Evolutionary conservation across 306 rosid genomes (phyloP), one percentile per base, ranked within the genome.

Genomic region (Crotalaria pallida): DNA sequence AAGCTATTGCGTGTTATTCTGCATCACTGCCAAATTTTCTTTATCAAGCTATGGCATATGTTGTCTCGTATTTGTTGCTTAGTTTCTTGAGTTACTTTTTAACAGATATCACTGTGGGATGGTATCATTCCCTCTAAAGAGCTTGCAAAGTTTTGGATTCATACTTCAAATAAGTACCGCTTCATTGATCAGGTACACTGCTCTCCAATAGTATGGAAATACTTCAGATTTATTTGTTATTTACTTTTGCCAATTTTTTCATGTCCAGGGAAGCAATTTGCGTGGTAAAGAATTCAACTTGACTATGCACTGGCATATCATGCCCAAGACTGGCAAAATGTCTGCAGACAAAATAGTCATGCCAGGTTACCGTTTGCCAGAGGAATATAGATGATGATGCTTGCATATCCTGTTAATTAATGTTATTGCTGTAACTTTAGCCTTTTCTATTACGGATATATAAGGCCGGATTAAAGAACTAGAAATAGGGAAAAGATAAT

Each of bases 241-340:
- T 52, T 52, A 73, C 31, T 10, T 47, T 77, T 51, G 10, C 11
- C 56, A 1, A 65, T 57, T 71, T 31, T 19, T 36, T 13, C 7
- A 7, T 74, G 31, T 74, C 11, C 77, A 94, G 99, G 99, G 97
- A 77, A 84, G 77, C 81, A 91, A 91, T 83, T 82, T 91, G 65
- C 88, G 92, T 2, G 92, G 97, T 16, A 91, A 89, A 80, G 96
- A 83, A 23, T 89, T 83, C 74, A 94, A 94, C 89, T 69, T 94
- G 79, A 91, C 99, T 23, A 23, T 94, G 87, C 99, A 94, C 82
- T 94, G 99, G 99, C 99, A 94, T 62, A 91, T 91, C 33, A 94
- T 94, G 99, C 99, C 99, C 55, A 91, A 91, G 88, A 88, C 96
- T 18, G 99, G 99, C 43, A 94, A 91, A 80, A 94, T 91, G 97